phyloP scores from a whole-genome alignment of 2,329 filamentous ascomycete species.

The Chrysoporthe cubensis region DNA sequence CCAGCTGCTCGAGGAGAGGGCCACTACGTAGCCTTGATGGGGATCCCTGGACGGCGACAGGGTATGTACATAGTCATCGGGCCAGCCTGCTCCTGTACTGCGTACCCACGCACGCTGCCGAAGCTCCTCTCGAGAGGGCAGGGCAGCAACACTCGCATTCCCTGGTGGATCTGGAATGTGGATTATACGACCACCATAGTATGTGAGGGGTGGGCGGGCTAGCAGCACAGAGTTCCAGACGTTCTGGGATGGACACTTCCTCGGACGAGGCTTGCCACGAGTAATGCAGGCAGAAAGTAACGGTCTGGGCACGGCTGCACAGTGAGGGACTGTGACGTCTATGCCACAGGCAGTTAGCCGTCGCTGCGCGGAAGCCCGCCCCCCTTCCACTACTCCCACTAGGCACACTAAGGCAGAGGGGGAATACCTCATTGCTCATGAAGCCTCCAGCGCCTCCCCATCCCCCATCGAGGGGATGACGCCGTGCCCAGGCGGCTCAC shows the following conservation, averaged over 20 bases:
- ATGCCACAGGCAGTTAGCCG: neutral
- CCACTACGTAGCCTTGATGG: neutral
- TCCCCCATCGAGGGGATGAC: neutral
- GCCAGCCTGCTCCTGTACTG: no score
- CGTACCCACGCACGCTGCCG: no score
- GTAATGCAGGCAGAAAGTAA: neutral
- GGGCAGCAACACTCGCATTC: neutral
- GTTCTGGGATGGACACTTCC: neutral
- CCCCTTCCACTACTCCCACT: neutral
- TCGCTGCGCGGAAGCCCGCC: neutral
- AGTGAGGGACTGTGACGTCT: neutral
- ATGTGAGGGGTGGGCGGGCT: neutral
- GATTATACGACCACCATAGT: neutral
- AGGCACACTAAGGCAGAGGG: no score
- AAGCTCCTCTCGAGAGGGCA: no score
- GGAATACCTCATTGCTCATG: neutral
- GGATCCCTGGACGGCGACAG: neutral
- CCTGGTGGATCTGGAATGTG: slow-evolving; percentile 1
- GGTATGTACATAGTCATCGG: no score
- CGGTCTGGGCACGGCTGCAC: neutral
- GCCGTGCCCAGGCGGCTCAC: neutral
- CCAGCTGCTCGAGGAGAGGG: neutral
- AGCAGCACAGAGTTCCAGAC: slow-evolving; percentile 1
- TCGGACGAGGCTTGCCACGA: neutral
- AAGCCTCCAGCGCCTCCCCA: no score